Conservation (phyloP, 2,329 filamentous ascomycete species). For the Scedosporium dehoogii region DNA sequence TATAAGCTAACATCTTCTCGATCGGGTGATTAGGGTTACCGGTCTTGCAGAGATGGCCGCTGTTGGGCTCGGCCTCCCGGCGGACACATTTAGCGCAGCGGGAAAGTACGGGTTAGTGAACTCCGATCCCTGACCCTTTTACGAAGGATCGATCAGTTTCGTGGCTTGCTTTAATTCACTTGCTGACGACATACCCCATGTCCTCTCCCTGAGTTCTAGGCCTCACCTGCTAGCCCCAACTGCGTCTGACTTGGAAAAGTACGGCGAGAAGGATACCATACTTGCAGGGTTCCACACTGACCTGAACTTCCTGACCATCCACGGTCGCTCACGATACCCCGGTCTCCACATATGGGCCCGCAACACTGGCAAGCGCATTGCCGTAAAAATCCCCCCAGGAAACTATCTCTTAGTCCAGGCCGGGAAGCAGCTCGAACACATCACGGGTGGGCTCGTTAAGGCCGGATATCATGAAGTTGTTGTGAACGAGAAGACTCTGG, state of each 20-base stretch:
- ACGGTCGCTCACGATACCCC: slow-evolving; percentile 52
- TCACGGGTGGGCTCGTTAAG: slow-evolving; percentile 51
- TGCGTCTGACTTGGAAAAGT: slow-evolving; percentile 45
- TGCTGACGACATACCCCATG: not conserved
- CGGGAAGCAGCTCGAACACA: slow-evolving; percentile 53
- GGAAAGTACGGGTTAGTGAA: slow-evolving; percentile 41
- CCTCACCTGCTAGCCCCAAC: slow-evolving; percentile 52
- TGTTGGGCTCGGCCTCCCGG: slow-evolving; percentile 42
- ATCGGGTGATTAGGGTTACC: slow-evolving; percentile 29
- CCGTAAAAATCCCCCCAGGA: slow-evolving; percentile 47
- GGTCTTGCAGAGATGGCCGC: slow-evolving; percentile 50
- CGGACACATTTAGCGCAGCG: slow-evolving; percentile 42
- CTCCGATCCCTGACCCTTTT: slow-evolving; percentile 6
- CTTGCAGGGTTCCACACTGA: slow-evolving; percentile 55
- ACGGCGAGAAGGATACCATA: slow-evolving; percentile 45
- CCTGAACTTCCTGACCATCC: slow-evolving; percentile 56
- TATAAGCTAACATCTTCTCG: not conserved
- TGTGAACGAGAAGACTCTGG: slow-evolving; percentile 42
- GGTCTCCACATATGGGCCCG: slow-evolving; percentile 54
- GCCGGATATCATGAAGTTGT: slow-evolving; percentile 54
- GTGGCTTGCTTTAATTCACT: not conserved
- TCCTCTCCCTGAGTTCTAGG: slow-evolving; percentile 19
- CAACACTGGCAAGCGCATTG: slow-evolving; percentile 49
- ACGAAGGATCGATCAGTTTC: not conserved
- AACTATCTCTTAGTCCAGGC: slow-evolving; percentile 52